A percentile compares a stretch with the other conserved stretches of the same genome.
Conservation (phyloP, 176 grass and related monocot genomes). For the Alloteropsis semialata region DNA sequence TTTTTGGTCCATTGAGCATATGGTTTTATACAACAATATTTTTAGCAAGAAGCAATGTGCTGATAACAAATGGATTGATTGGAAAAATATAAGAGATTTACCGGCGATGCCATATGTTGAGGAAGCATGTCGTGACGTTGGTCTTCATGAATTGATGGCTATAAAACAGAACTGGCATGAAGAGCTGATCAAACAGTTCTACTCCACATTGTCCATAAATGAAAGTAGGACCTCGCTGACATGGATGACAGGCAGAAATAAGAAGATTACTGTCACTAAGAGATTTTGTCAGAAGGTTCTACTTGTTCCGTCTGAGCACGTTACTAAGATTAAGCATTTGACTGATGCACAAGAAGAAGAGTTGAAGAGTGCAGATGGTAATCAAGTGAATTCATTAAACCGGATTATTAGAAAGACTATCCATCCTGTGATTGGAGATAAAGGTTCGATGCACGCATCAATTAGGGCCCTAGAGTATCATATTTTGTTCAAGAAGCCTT, state of each 20-base stretch:
- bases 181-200: neutral
- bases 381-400: neutral
- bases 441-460: neutral
- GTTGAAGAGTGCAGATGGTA: neutral
- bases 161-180: neutral
- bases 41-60: neutral
- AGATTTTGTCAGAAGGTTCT: neutral
- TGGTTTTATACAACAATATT: neutral
- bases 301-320: neutral
- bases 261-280: neutral
- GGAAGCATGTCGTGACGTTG: neutral
- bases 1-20: neutral
- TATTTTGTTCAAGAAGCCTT: slow-evolving; percentile 9
- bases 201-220: neutral
- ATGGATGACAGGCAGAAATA: neutral
- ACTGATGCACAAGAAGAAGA: neutral
- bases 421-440: neutral
- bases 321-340: neutral
- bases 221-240: neutral
- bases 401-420: neutral
- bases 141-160: neutral
- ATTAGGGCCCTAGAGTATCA: neutral
- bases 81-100: neutral
- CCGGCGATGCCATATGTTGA: neutral
- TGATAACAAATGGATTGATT: neutral